Conservation (phyloP, 352 stramenopile species). For the Pythium myriotylum region DNA sequence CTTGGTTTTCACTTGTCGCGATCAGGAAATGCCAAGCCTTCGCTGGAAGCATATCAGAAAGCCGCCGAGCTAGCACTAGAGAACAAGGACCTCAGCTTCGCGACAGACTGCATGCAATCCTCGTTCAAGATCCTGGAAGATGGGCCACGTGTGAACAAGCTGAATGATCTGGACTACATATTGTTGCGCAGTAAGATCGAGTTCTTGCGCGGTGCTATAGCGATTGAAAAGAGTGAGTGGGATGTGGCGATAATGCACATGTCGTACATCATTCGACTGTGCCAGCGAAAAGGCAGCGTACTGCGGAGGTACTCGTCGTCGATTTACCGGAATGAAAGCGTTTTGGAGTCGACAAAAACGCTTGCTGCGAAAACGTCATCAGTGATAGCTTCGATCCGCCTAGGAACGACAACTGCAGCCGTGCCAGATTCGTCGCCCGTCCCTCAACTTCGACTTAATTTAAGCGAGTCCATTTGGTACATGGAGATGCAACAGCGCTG, state of each 20-base stretch:
- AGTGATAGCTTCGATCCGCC: neutral
- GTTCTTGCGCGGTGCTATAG: conserved; percentile 71
- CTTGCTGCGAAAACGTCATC: conserved; percentile 5
- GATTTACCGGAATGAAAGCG: conserved; percentile 31
- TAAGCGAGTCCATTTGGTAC: conserved; percentile 19
- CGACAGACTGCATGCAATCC: conserved; percentile 75
- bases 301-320: conserved; percentile 56
- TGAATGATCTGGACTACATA: conserved; percentile 63
- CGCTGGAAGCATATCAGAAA: conserved; percentile 64
- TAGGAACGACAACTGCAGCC: neutral
- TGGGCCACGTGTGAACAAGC: conserved; percentile 37
- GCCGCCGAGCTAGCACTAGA: conserved; percentile 60
- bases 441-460: conserved; percentile 11
- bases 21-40: conserved; percentile 49
- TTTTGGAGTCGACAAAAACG: conserved; percentile 25
- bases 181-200: conserved; percentile 69
- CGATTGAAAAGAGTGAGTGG: conserved; percentile 75
- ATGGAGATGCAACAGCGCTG: conserved; percentile 35
- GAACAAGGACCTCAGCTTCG: conserved; percentile 61
- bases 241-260: conserved; percentile 62
- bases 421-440: conserved; percentile 11
- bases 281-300: conserved; percentile 62
- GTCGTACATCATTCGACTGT: conserved; percentile 62
- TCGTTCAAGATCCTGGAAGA: conserved; percentile 68
- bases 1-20: conserved; percentile 70